Evolutionary conservation across 495 filamentous ascomycete species (phyloP).

Genomic region (Tuber borchii): DNA sequence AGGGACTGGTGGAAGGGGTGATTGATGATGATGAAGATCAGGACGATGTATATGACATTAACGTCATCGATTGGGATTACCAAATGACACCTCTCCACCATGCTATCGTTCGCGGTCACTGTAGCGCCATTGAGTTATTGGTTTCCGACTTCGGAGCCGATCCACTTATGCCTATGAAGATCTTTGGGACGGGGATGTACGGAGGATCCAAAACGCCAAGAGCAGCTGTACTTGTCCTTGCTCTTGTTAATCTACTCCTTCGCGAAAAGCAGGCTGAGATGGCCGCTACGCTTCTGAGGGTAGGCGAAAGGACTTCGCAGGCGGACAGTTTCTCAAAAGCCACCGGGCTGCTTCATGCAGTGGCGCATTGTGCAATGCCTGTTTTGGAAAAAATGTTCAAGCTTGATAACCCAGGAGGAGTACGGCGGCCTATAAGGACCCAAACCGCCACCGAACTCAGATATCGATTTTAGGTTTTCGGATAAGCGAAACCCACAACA

Average conservation of each 20-base stretch:
- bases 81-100: conserved; percentile 59
- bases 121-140: conserved; percentile 59
- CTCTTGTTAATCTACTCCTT: conserved; percentile 53
- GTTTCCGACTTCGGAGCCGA: conserved; percentile 70
- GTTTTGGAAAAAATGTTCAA: conserved; percentile 56
- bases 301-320: conserved; percentile 67
- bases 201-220: conserved; percentile 46
- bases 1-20: conserved; percentile 44
- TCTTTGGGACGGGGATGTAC: conserved; percentile 29
- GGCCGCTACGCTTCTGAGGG: conserved; percentile 55
- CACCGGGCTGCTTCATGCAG: conserved; percentile 57
- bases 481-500: too few species aligned
- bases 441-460: too few species aligned
- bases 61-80: conserved; percentile 68
- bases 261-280: conserved; percentile 56
- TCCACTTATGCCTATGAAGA: conserved; percentile 62
- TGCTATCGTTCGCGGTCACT: conserved; percentile 65
- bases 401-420: conserved; percentile 57
- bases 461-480: too few species aligned
- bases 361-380: conserved; percentile 45
- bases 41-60: conserved; percentile 71
- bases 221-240: conserved; percentile 58
- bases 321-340: conserved; percentile 52
- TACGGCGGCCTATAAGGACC: too few species aligned
- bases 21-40: conserved; percentile 54